phyloP scores from a whole-genome alignment of 1,139 yeast genomes.

The Yamadazyma siamensis region DNA sequence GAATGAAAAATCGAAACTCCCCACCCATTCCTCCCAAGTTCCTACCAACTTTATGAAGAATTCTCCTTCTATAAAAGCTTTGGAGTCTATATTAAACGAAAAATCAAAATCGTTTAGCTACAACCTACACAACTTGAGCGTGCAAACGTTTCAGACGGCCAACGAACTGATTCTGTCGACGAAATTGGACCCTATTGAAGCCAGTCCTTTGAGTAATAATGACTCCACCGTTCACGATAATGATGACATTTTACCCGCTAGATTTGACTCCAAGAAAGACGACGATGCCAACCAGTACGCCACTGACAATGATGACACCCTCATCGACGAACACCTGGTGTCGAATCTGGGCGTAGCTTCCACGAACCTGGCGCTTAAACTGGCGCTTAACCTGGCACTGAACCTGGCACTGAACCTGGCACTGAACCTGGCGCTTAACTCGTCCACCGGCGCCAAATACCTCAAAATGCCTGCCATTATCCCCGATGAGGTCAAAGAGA shows the following conservation, averaged over 20 bases:
- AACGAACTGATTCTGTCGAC: conserved; percentile 5
- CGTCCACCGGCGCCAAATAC: conserved; percentile 7
- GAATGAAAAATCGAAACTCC: conserved; percentile 6
- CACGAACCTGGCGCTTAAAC: too few species aligned
- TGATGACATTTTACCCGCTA: conserved; percentile 1
- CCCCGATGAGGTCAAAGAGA: conserved; percentile 10
- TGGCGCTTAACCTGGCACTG: too few species aligned
- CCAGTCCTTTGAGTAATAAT: conserved; percentile 13
- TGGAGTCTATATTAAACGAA: conserved; percentile 44
- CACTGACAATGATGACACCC: conserved; percentile 24
- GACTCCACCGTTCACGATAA: conserved; percentile 14
- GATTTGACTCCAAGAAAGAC: background rate
- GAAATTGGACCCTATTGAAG: conserved; percentile 9
- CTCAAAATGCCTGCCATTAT: conserved; percentile 15
- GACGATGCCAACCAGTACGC: conserved; percentile 8
- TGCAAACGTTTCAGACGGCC: conserved; percentile 12
- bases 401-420: too few species aligned
- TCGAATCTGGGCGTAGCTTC: too few species aligned
- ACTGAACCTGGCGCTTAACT: too few species aligned
- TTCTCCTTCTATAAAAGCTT: conserved; percentile 54
- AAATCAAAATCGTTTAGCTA: conserved; percentile 17
- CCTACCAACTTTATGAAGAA: conserved; percentile 47
- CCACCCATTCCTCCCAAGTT: conserved; percentile 7
- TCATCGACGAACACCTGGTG: conserved; percentile 22
- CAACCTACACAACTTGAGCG: conserved; percentile 11